phyloP scores from a whole-genome alignment of 176 grass and related monocot species.

The Zoysia japonica region DNA sequence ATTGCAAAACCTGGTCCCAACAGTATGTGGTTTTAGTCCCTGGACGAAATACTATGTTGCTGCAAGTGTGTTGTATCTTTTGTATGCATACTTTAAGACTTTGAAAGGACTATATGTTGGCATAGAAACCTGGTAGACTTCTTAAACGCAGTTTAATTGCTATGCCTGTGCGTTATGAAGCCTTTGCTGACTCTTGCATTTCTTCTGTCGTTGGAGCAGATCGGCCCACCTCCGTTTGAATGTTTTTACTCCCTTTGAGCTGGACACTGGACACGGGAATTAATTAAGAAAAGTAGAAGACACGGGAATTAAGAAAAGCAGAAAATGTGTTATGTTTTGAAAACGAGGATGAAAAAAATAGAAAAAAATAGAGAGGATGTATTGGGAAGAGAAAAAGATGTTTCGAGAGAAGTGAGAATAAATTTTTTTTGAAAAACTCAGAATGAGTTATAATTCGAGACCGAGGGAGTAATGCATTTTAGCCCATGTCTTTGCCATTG shows the following conservation, averaged over 20 bases:
- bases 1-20: conserved; percentile 32
- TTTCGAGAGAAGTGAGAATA: too few species aligned
- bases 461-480: neutral
- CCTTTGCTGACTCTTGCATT: neutral
- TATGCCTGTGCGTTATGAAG: neutral
- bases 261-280: too few species aligned
- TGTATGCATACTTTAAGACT: conserved; percentile 15
- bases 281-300: too few species aligned
- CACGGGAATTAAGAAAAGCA: too few species aligned
- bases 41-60: conserved; percentile 3
- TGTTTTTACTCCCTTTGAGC: neutral
- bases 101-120: conserved; percentile 15
- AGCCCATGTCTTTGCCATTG: neutral
- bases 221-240: neutral
- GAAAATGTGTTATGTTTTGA: too few species aligned
- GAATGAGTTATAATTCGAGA: too few species aligned
- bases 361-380: too few species aligned
- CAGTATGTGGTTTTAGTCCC: neutral
- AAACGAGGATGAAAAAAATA: too few species aligned
- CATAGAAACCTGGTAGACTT: neutral
- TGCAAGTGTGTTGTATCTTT: conserved; percentile 19
- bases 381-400: too few species aligned
- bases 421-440: too few species aligned
- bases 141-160: neutral
- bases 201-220: neutral